Evolutionary conservation across 805 yeast genomes (phyloP).

Genomic region (Wickerhamiella bombiphila): DNA sequence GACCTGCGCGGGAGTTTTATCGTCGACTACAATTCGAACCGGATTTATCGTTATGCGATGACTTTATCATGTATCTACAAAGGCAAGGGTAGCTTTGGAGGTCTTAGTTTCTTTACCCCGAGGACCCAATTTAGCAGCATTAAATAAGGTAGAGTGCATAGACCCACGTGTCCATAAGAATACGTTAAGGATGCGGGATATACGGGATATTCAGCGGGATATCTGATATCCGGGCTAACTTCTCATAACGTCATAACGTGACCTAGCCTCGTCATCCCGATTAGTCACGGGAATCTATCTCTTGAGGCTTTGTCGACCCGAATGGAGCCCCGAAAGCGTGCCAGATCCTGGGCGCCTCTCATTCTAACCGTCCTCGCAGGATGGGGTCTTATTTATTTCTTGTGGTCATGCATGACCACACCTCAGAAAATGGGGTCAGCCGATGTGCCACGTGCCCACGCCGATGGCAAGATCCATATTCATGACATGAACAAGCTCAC

Average conservation of each 20-base stretch:
- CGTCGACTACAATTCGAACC: constrained; percentile 10
- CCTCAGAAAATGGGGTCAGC: constrained; percentile 15
- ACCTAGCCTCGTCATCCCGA: too few species aligned
- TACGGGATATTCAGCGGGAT: too few species aligned
- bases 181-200: too few species aligned
- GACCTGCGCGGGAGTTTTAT: constrained; percentile 16
- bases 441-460: constrained; percentile 16
- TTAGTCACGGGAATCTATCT: too few species aligned
- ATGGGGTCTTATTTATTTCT: constrained; percentile 8
- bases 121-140: too few species aligned
- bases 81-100: too few species aligned
- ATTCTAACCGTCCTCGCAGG: constrained; percentile 3
- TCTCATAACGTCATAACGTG: too few species aligned
- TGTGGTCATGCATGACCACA: constrained; percentile 10
- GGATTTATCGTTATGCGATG: neutral
- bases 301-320: too few species aligned
- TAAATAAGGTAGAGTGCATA: too few species aligned
- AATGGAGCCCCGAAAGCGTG: constrained; percentile 1
- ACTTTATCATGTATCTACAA: neutral
- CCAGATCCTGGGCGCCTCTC: neutral
- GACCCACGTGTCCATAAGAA: too few species aligned
- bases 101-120: too few species aligned
- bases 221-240: too few species aligned
- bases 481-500: constrained; percentile 57
- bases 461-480: constrained; percentile 17